A percentile compares a stretch with the other conserved stretches of the same genome.
Conservation (phyloP, 2,329 filamentous ascomycete genomes). For the Aspergillus texensis region DNA sequence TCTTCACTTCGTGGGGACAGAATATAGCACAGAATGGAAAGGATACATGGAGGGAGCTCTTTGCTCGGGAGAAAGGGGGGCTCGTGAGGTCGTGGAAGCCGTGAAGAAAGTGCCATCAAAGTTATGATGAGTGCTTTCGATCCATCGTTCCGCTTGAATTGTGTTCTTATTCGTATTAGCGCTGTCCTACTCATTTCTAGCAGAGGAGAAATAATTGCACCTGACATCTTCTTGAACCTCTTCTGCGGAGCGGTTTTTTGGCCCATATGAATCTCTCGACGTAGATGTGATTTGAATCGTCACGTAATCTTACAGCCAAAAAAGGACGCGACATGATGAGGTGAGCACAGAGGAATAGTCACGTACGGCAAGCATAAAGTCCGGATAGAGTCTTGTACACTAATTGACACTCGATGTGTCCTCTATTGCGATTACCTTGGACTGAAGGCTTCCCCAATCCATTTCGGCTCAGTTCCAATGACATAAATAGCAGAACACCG, state of each 20-base stretch:
- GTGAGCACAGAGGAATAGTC: accelerated
- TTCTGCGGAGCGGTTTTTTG: no score
- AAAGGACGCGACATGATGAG: no score
- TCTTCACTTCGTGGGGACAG: neutral
- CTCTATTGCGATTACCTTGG: no score
- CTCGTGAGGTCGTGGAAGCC: neutral
- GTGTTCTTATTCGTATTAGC: neutral
- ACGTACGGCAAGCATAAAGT: no score
- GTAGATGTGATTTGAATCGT: no score
- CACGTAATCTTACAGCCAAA: no score
- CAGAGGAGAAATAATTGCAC: neutral
- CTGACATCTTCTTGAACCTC: neutral
- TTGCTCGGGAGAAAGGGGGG: neutral
- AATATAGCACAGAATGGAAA: neutral
- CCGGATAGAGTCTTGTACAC: accelerated
- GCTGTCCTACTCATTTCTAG: neutral
- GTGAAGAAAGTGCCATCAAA: neutral
- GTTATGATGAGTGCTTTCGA: neutral
- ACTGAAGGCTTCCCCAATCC: no score
- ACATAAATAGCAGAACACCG: no score
- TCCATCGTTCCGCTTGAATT: neutral
- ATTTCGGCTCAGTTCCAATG: no score
- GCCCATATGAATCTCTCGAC: no score
- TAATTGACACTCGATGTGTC: no score
- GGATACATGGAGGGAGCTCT: neutral